phyloP scores from a whole-genome alignment of 2,329 filamentous ascomycete species.

The Lecanosticta acicola region DNA sequence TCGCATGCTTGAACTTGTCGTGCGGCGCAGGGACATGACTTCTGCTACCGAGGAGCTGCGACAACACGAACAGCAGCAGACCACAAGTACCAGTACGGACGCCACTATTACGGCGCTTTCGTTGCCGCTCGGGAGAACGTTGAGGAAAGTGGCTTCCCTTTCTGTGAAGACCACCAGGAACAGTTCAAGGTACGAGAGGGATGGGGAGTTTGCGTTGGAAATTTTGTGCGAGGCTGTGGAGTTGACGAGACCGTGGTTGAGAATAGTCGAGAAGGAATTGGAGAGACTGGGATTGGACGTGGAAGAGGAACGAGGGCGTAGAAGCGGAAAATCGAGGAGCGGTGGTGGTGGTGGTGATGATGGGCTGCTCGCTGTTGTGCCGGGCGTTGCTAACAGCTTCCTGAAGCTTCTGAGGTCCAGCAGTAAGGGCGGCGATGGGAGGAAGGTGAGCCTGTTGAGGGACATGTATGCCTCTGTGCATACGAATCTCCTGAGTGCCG shows the following conservation, averaged over 20 bases:
- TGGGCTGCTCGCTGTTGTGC: not conserved
- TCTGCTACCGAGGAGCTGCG: too few relatives aligned
- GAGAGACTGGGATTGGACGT: not conserved
- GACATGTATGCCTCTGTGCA: slow-evolving; percentile 2
- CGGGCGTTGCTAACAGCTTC: not conserved
- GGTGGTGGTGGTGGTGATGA: not conserved
- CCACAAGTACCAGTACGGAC: not conserved
- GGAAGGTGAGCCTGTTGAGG: slow-evolving; percentile 7
- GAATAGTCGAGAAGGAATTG: slow-evolving; percentile 1
- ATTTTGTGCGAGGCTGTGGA: slow-evolving; percentile 5
- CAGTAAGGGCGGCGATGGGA: not conserved
- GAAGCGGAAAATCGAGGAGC: too few relatives aligned
- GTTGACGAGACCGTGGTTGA: slow-evolving; percentile 4
- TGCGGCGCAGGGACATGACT: too few relatives aligned
- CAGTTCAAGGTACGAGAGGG: slow-evolving; percentile 1
- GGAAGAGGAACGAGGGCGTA: not conserved
- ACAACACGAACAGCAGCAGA: too few relatives aligned
- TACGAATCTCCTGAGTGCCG: slow-evolving; percentile 2
- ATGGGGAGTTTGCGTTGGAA: slow-evolving; percentile 3
- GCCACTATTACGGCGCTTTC: not conserved
- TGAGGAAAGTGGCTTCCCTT: slow-evolving; percentile 2
- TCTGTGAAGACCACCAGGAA: slow-evolving; percentile 1
- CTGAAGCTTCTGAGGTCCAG: slow-evolving; percentile 1
- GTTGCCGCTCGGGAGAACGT: not conserved
- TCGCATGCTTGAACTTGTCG: too few relatives aligned